These are phyloP conservation scores for Penicillium bovifimosum DNA, from an alignment of 495 filamentous ascomycete species.

Conservation along the genomic window DNA sequence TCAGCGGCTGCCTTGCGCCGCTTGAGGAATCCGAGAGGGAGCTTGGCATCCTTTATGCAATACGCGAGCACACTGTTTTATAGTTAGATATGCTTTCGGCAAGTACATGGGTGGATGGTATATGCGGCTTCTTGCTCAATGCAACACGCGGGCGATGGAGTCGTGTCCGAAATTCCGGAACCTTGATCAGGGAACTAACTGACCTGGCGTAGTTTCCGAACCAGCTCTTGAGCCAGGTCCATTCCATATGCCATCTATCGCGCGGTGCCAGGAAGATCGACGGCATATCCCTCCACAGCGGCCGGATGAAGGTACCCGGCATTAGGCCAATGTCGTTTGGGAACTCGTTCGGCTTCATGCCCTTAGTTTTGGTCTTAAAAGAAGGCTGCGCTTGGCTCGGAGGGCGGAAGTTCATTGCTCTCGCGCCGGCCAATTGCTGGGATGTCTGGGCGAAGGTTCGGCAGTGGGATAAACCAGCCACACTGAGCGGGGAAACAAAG, in stretches of 20 bases:
- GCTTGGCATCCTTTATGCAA: constrained; percentile 28
- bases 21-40: constrained; percentile 24
- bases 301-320: constrained; percentile 54
- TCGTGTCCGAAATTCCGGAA: not conserved
- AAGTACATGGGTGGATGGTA: not conserved
- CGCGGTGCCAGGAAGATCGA: constrained; percentile 46
- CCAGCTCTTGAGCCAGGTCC: constrained; percentile 37
- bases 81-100: constrained; percentile 16
- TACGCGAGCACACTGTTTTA: constrained; percentile 38
- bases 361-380: constrained; percentile 30
- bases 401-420: constrained; percentile 22
- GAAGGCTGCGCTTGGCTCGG: constrained; percentile 34
- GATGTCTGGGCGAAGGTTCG: constrained; percentile 35
- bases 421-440: constrained; percentile 20
- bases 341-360: constrained; percentile 21
- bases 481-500: constrained; percentile 10
- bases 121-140: not conserved
- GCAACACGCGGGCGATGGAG: not conserved
- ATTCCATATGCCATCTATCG: constrained; percentile 44
- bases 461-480: constrained; percentile 24
- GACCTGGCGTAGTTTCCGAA: constrained; percentile 41
- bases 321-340: constrained; percentile 52
- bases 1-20: constrained; percentile 27
- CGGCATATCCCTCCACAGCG: constrained; percentile 51
- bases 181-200: constrained; percentile 13